Evolutionary conservation across 129 eudicot genomes (phyloP), one percentile per base, ranked within the genome.

Genomic region (Saposhnikovia divaricata): DNA sequence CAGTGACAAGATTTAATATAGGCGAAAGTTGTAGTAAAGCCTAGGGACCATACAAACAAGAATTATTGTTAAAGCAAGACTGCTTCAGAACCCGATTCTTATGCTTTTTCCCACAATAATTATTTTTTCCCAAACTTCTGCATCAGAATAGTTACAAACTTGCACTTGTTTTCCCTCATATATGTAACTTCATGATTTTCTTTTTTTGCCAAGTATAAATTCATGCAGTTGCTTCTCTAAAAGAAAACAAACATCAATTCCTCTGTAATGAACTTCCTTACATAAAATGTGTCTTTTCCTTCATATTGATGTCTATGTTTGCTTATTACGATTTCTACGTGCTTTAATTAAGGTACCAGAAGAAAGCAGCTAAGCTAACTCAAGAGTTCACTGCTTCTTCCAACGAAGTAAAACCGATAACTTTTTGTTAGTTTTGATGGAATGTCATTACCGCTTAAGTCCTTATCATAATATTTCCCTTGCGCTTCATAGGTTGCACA

Each of bases 321-420:
- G 72, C 53, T 80, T 46, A 77, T 75, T 76, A 40, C 57, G 44
- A 5, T 71, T 55, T 39, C n/a, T 66, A 81, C 37, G 57, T 83
- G 74, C 40, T 50, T 79, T 80, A 48, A 31, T 76, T 39, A 81
- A 96, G 99, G 96, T 96, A 92, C 87, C 98, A 92, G 80, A 96
- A 96, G 90, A 92, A 91, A 93, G 97, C 98, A 79, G 97, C 99
- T 57, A 96, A 86, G 87, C 82, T 96, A 81, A 86, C 91, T 57
- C 99, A 96, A 86, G 98, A 96, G 76, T 86, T 78, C 83, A 85
- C 92, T 57, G 99, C 99, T 78, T 92, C 97, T 61, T 89, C 99
- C 81, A 96, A 96, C 84, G 98, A 96, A 74, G 99, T 96, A 96
- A 87, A 69, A 40, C 42, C 48, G 48, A 37, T 14, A 72, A 53